Evolutionary conservation across 257 asterid species (phyloP).

Genomic region (Linderniella brevidens): DNA sequence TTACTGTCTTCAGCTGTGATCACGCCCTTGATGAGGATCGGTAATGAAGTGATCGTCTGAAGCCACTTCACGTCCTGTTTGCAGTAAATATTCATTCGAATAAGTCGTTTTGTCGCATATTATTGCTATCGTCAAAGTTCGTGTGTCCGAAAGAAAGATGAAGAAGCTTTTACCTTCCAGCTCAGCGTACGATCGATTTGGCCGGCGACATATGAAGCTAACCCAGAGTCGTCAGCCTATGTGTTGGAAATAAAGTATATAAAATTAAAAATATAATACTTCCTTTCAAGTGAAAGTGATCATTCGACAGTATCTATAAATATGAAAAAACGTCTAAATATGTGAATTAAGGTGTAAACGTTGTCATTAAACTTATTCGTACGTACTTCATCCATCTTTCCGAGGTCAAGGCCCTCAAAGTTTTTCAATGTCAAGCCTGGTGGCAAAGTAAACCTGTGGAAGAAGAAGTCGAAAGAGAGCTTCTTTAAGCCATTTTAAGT

Average conservation of each 20-base stretch:
- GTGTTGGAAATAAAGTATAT: no score
- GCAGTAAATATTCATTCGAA: neutral
- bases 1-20: conserved; percentile 57
- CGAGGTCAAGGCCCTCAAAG: conserved; percentile 55
- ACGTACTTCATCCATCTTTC: conserved; percentile 44
- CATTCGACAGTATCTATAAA: neutral
- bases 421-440: conserved; percentile 47
- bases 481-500: neutral
- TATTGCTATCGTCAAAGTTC: no score
- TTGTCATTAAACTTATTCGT: neutral
- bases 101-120: neutral
- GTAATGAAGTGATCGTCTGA: conserved; percentile 47
- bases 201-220: conserved; percentile 52
- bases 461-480: neutral
- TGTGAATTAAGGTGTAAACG: neutral
- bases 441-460: conserved; percentile 20
- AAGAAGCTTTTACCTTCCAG: conserved; percentile 31
- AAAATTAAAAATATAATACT: no score
- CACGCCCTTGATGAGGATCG: conserved; percentile 61
- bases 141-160: neutral
- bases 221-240: conserved; percentile 41
- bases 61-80: conserved; percentile 61
- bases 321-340: neutral
- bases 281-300: no score
- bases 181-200: conserved; percentile 54